phyloP scores from a whole-genome alignment of 1,139 yeast species.

The Meyerozyma athensensis region DNA sequence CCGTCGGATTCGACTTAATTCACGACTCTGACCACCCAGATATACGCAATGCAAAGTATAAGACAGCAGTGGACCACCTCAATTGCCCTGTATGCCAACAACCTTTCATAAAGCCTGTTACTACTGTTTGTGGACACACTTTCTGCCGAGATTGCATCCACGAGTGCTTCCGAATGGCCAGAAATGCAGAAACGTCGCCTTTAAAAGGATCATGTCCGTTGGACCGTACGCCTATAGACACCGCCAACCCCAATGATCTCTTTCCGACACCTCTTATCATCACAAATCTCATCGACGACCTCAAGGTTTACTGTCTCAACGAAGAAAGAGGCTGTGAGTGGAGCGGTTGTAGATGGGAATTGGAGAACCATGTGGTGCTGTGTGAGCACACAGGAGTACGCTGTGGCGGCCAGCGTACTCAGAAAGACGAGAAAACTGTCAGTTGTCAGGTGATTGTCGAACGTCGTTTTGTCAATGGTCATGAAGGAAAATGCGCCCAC shows the following conservation, averaged over 20 bases:
- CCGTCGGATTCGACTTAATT: constrained; percentile 14
- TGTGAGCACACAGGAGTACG: constrained; percentile 50
- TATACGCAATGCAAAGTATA: constrained; percentile 29
- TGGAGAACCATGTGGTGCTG: constrained; percentile 48
- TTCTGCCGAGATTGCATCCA: constrained; percentile 49
- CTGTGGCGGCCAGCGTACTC: constrained; percentile 31
- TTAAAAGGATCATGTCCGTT: constrained; percentile 52
- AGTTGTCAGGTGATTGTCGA: constrained; percentile 18
- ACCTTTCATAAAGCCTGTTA: constrained; percentile 50
- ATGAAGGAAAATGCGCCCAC: constrained; percentile 29
- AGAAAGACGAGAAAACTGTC: constrained; percentile 9
- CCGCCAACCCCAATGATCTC: constrained; percentile 37
- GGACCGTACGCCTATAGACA: constrained; percentile 50
- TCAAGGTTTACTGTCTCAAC: constrained; percentile 54
- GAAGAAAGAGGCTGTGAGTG: constrained; percentile 52
- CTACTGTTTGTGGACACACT: constrained; percentile 59
- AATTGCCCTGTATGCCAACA: constrained; percentile 57
- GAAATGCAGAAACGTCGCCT: constrained; percentile 9
- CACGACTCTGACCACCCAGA: constrained; percentile 24
- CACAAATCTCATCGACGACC: constrained; percentile 58
- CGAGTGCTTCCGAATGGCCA: constrained; percentile 39
- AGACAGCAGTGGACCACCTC: constrained; percentile 46
- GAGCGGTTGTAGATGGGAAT: constrained; percentile 57
- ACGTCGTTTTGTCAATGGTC: constrained; percentile 17
- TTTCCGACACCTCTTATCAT: constrained; percentile 61